Percentiles rank a stretch among this genome's conserved stretches.
These are phyloP conservation scores for Pseudopyricularia javanii DNA, from an alignment of 2,329 filamentous ascomycete species.

Conservation along the genomic window DNA sequence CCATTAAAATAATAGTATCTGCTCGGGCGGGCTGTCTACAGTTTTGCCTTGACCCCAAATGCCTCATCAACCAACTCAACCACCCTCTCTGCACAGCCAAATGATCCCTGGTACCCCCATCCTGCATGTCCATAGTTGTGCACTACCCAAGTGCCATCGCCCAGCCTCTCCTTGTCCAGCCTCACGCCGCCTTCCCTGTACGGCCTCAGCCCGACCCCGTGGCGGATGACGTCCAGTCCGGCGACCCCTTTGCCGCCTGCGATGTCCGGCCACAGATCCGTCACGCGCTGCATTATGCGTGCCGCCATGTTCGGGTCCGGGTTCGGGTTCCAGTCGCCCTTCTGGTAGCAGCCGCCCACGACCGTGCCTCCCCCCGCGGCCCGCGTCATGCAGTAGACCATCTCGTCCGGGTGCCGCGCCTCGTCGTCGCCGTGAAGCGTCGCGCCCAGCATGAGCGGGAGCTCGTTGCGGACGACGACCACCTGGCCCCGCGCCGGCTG, in stretches of 20 bases:
- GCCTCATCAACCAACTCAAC: constrained; percentile 57
- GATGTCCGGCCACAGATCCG: constrained; percentile 52
- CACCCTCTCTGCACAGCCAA: constrained; percentile 57
- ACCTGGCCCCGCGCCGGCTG: constrained; percentile 73
- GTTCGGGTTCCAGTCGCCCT: constrained; percentile 65
- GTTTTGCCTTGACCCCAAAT: constrained; percentile 4
- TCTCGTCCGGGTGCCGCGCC: constrained; percentile 40
- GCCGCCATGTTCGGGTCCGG: constrained; percentile 69
- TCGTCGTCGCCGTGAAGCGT: constrained; percentile 33
- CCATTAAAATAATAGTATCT: neutral
- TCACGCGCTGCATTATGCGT: constrained; percentile 72
- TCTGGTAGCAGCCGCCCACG: constrained; percentile 75
- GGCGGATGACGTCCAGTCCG: constrained; percentile 62
- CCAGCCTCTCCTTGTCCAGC: constrained; percentile 51
- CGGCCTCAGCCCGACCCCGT: constrained; percentile 73
- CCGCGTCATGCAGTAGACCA: constrained; percentile 71
- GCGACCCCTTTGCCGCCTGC: constrained; percentile 53
- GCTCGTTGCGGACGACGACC: constrained; percentile 70
- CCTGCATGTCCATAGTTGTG: constrained; percentile 74
- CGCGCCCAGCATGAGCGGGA: constrained; percentile 59
- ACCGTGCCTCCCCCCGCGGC: constrained; percentile 72
- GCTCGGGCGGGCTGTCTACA: neutral
- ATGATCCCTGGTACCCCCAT: constrained; percentile 62
- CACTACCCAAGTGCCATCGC: constrained; percentile 23
- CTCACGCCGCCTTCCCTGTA: constrained; percentile 61